A percentile compares a stretch with the other conserved stretches of the same genome.
Conservation (phyloP, 768 basidiomycete genomes). For the Boletus reticulatus region DNA sequence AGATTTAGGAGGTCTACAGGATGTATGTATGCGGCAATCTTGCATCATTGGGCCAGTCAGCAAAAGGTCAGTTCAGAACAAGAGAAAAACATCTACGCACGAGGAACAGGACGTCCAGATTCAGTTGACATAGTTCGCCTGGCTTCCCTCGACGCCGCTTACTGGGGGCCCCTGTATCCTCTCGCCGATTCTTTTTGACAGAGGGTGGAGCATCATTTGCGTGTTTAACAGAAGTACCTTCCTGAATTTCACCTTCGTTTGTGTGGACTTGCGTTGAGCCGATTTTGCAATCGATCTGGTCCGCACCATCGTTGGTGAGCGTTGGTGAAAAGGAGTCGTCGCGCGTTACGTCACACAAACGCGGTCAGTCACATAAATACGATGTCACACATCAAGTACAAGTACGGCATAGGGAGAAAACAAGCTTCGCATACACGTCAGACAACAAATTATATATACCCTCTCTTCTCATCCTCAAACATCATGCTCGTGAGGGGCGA, state of each 20-base stretch:
- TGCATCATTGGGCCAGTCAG: neutral
- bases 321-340: neutral
- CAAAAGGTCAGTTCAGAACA: neutral
- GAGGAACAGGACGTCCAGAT: conserved; percentile 11
- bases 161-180: neutral
- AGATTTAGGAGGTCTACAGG: conserved; percentile 32
- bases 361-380: no score
- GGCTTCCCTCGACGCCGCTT: neutral
- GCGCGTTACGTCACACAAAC: no score
- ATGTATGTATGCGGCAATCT: conserved; percentile 41
- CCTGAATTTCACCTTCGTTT: neutral
- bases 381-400: no score
- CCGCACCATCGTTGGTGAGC: neutral
- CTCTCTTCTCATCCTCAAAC: neutral
- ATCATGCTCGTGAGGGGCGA: conserved; percentile 6
- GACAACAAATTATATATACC: no score
- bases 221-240: neutral
- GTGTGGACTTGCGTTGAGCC: neutral
- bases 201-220: neutral
- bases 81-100: neutral
- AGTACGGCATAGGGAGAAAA: no score
- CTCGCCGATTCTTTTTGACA: neutral
- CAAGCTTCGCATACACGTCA: no score
- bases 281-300: neutral
- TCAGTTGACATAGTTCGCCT: conserved; percentile 4